Percentiles rank a stretch among this genome's conserved stretches.
These are phyloP conservation scores for Beta lomatogona DNA, from an alignment of 179 eudicot genomes.

Conservation along the genomic window DNA sequence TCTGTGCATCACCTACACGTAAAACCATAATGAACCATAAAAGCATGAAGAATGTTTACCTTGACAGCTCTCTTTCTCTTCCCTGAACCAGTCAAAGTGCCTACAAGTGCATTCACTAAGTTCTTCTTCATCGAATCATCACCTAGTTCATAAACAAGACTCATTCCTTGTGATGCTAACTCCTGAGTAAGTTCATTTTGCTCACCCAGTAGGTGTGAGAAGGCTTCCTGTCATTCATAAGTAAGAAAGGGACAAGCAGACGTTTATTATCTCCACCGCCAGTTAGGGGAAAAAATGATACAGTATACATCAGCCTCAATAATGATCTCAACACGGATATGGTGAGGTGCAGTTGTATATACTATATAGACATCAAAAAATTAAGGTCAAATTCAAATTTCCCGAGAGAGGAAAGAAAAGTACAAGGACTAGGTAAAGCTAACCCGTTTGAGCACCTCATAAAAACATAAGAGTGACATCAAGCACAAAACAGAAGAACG, in stretches of 20 bases:
- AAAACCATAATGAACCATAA: not conserved
- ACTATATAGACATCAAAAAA: constrained; percentile 6
- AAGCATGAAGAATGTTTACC: constrained; percentile 35
- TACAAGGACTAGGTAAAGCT: not conserved
- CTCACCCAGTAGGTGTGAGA: constrained; percentile 88
- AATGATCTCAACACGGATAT: not conserved
- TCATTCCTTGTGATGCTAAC: constrained; percentile 95
- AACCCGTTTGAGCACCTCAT: not conserved
- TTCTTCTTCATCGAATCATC: constrained; percentile 80
- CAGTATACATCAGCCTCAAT: not conserved
- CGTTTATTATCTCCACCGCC: not conserved
- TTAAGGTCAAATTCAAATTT: not conserved
- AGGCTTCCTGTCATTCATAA: constrained; percentile 70
- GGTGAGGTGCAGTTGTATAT: not conserved
- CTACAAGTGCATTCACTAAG: constrained; percentile 89
- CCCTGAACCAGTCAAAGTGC: constrained; percentile 94
- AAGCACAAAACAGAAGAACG: not conserved
- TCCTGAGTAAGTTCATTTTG: constrained; percentile 95
- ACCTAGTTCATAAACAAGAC: constrained; percentile 95
- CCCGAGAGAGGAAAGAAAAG: not conserved
- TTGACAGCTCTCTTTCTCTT: constrained; percentile 96
- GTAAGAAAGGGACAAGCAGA: not conserved
- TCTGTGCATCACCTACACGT: constrained; percentile 8
- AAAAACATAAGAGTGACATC: not conserved
- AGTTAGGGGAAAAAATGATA: not conserved